Conservation (phyloP, 2,329 filamentous ascomycete species). For the Ilyonectria sp. region DNA sequence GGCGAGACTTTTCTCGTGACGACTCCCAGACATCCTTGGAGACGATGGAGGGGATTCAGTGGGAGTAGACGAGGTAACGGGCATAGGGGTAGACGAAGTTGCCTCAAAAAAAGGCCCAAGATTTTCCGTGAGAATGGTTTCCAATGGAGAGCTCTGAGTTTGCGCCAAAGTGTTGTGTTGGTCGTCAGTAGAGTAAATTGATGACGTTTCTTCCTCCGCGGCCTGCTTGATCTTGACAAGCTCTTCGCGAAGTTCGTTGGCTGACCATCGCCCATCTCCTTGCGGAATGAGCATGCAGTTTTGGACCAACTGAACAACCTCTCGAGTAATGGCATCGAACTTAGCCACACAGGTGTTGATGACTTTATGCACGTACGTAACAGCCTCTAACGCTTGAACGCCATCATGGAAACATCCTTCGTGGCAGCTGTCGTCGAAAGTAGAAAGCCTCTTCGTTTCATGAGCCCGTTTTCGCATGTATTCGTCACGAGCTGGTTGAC, state of each 20-base stretch:
- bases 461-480: background rate
- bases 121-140: background rate
- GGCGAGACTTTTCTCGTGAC: too few species aligned
- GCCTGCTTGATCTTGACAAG: background rate
- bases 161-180: background rate
- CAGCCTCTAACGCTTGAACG: background rate
- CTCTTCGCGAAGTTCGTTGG: background rate
- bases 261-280: background rate
- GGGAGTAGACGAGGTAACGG: too few species aligned
- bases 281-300: conserved; percentile 1
- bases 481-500: background rate
- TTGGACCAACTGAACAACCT: conserved; percentile 4
- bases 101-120: too few species aligned
- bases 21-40: too few species aligned
- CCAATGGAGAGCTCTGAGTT: background rate
- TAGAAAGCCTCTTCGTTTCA: background rate
- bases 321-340: background rate
- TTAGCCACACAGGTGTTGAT: background rate
- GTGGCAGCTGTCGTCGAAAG: background rate
- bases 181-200: background rate
- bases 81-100: too few species aligned
- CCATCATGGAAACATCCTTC: conserved; percentile 22
- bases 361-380: background rate
- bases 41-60: too few species aligned
- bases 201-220: background rate